Base-by-base conservation (phyloP, 2,329 filamentous ascomycete genomes). In the Colletotrichum paranaense region DNA sequence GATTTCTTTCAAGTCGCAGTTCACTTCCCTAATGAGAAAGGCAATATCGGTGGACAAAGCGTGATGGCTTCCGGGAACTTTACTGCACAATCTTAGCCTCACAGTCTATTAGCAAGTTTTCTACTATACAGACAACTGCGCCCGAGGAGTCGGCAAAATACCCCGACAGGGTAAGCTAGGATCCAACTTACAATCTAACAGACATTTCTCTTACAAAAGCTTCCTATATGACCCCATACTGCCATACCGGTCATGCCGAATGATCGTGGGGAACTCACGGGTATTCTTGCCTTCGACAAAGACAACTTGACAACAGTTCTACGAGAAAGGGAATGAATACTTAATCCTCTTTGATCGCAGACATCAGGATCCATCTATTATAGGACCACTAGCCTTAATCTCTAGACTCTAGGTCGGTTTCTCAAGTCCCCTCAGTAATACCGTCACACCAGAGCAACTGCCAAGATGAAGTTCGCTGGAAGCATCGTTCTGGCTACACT, bases 331-430 rank as follows among this genome's bases (percentile, higher is more conserved):
- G 16, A 3, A 46, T 46, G 16, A 46, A n/a, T n/a, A 46, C 42
- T n/a, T 46, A 46, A 16, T 19, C 6, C 1, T 16, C 16, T 46
- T 19, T 3, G 16, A 46, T n/a, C 16, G 14, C 14, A 38, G 11
- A 38, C 5, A 38, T 46, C 16, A 19, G 0, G 4, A 16, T 46
- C 0, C 16, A 16, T 3, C 1, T 8, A 19, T 19, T 7, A 3
- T n/a, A 19, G 5, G 19, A 8, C 26, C 26, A 26, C 26, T 26
- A n/a, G 7, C 16, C 42, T n/a, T 38, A 3, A 16, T 46, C 16
- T n/a, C 16, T 46, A 14, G 35, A 14, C 35, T 38, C 5, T 38
- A 38, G 12, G 14, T 38, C 35, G 4, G 12, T 14, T 14, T 38
- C 12, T 16, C 12, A 14, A 46, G 12, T 46, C 1, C 7, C 42